Conservation (phyloP, 202 grass and related monocot genomes). For the Dendrocalamus latiflorus region DNA sequence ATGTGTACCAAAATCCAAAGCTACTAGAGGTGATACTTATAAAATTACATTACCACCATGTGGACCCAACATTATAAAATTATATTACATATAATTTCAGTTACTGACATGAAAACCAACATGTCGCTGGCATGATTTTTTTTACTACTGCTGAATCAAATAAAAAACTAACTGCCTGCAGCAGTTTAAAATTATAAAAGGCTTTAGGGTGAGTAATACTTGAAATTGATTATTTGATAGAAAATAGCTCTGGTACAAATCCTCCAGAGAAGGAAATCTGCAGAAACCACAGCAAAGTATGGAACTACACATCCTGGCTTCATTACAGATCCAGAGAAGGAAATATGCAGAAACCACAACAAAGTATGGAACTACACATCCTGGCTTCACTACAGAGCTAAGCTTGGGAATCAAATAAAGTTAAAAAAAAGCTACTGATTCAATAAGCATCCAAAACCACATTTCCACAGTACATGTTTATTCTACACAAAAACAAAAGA, state of each 20-base stretch:
- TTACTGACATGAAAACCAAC: too few relatives aligned
- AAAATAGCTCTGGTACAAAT: background rate
- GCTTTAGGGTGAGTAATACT: background rate
- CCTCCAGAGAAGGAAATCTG: background rate
- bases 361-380: background rate
- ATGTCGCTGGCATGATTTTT: background rate
- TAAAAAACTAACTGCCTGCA: background rate
- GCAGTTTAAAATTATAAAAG: background rate
- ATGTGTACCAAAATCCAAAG: too few relatives aligned
- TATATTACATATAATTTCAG: too few relatives aligned
- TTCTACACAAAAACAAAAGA: conserved; percentile 18
- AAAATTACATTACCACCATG: too few relatives aligned
- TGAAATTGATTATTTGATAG: background rate
- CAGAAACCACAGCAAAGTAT: background rate
- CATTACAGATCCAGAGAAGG: background rate
- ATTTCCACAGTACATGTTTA: conserved; percentile 4
- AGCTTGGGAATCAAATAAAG: conserved; percentile 24
- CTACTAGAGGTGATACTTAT: background rate
- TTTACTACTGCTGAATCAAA: background rate
- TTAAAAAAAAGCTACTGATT: background rate
- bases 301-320: background rate
- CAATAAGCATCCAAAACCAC: conserved; percentile 16
- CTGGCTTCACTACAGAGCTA: background rate
- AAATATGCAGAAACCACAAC: background rate
- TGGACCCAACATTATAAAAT: too few relatives aligned